A percentile compares a stretch with the other conserved stretches of the same genome.
These are phyloP conservation scores for Hymenoscyphus fraxineus DNA, from an alignment of 2,329 filamentous ascomycete species.

Conservation along the genomic window DNA sequence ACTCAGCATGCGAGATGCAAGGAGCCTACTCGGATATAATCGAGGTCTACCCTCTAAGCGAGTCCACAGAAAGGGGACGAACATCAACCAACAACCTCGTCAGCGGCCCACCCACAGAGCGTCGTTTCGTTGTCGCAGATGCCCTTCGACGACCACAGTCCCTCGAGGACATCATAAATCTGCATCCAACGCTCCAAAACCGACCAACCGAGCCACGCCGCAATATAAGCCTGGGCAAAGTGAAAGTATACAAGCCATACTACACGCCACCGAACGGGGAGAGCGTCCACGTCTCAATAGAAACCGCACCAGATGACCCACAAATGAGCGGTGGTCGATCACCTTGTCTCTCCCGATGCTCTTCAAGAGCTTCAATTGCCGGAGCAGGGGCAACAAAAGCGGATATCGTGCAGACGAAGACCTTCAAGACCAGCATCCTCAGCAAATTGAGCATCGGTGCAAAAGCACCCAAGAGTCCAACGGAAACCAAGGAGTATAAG, in stretches of 20 bases:
- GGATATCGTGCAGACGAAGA: background rate
- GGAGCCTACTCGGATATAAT: background rate
- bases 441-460: background rate
- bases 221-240: background rate
- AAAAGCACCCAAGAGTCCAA: background rate
- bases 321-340: background rate
- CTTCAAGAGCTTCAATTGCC: background rate
- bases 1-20: background rate
- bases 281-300: background rate
- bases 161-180: background rate
- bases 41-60: background rate
- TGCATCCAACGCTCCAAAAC: background rate
- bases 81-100: background rate
- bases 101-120: background rate
- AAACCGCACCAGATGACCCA: background rate
- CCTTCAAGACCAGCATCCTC: background rate
- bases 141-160: background rate
- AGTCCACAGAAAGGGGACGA: background rate
- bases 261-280: background rate
- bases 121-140: background rate
- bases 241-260: background rate
- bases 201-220: background rate
- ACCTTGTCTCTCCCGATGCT: background rate
- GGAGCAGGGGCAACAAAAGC: background rate
- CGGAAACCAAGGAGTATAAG: background rate